These are phyloP conservation scores for Aspergillus nomiae DNA, from an alignment of 2,329 filamentous ascomycete species.

Conservation along the genomic window DNA sequence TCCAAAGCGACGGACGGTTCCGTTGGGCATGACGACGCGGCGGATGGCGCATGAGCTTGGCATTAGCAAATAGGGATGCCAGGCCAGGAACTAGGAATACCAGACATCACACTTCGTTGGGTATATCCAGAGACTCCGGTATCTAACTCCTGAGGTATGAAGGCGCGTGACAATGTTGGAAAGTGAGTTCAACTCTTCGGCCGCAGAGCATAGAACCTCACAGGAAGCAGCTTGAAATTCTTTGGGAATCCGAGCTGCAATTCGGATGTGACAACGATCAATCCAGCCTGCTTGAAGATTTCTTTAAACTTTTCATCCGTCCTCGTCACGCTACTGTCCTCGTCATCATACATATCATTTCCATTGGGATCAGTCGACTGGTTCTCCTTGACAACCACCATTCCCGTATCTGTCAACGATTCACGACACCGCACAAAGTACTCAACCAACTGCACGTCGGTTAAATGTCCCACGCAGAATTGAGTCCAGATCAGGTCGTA, in stretches of 20 bases:
- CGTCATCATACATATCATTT: constrained; percentile 71
- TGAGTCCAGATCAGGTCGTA: constrained; percentile 90
- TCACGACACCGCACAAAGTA: constrained; percentile 66
- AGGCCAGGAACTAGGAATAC: not conserved
- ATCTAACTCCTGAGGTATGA: not conserved
- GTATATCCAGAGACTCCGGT: not conserved
- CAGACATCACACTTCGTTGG: not conserved
- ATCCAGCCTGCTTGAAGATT: constrained; percentile 69
- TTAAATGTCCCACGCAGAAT: constrained; percentile 86
- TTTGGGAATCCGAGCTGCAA: constrained; percentile 72
- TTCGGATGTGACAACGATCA: constrained; percentile 70
- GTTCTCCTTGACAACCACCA: constrained; percentile 82
- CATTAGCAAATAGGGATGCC: not conserved
- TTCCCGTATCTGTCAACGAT: constrained; percentile 46
- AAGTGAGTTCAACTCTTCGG: constrained; percentile 38
- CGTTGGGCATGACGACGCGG: not conserved
- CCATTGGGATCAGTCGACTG: constrained; percentile 55
- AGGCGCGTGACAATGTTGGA: not conserved
- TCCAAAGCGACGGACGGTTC: not conserved
- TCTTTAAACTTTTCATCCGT: constrained; percentile 70
- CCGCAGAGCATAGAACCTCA: constrained; percentile 76
- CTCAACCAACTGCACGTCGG: constrained; percentile 68
- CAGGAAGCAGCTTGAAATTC: constrained; percentile 64
- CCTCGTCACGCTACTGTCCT: constrained; percentile 77
- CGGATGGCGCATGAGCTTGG: not conserved